Evolutionary conservation across 768 basidiomycete species (phyloP).

Genomic region (Lyophyllum atratum): DNA sequence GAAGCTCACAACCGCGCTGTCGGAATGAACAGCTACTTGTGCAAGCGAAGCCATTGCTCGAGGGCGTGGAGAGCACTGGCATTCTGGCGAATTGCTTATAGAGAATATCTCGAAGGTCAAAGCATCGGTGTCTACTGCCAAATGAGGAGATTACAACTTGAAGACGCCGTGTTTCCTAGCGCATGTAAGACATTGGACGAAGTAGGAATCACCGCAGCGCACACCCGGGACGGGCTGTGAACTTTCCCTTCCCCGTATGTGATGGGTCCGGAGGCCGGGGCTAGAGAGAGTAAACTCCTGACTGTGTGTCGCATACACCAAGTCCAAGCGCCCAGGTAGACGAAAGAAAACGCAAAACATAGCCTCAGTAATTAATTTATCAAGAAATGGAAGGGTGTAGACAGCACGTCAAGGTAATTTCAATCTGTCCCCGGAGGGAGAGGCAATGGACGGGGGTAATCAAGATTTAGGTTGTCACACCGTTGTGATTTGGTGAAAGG

Average conservation of each 20-base stretch:
- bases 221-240: too few relatives aligned
- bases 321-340: not conserved
- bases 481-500: too few relatives aligned
- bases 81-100: slow-evolving; percentile 3
- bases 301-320: not conserved
- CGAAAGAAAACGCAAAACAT: not conserved
- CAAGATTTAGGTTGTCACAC: too few relatives aligned
- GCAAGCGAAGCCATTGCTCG: not conserved
- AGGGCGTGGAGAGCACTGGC: not conserved
- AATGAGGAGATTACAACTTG: not conserved
- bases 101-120: not conserved
- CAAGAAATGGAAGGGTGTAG: not conserved
- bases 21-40: not conserved
- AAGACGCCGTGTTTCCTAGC: not conserved
- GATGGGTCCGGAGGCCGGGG: too few relatives aligned
- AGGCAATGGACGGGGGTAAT: too few relatives aligned
- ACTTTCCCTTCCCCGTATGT: too few relatives aligned
- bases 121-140: not conserved
- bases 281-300: not conserved
- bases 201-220: too few relatives aligned
- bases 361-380: not conserved
- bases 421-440: not conserved
- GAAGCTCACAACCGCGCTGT: slow-evolving; percentile 1
- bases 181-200: not conserved
- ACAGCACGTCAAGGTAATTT: not conserved